Evolutionary conservation across 192 early-diverging fungal genomes (phyloP), one percentile per base, ranked within the genome.

Genomic region (Geranomyces michiganensis): DNA sequence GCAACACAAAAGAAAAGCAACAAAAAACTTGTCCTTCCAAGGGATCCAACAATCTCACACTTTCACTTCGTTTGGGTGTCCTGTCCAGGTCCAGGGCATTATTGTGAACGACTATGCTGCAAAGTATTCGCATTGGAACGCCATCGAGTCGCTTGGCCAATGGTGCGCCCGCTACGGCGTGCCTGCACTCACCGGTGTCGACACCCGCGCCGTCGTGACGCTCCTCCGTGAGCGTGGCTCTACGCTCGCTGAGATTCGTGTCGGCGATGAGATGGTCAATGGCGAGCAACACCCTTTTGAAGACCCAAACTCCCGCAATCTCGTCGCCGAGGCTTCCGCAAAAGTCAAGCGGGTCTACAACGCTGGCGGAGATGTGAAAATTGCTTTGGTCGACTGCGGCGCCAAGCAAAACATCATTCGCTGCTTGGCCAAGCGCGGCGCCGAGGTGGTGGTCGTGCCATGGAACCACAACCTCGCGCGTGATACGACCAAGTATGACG

Each of bases 341-440:
- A 95, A 90, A 75, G 75, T 80, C 51, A 87, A 90, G 55, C 88
- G 83, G 65, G 67, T 91, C 24, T 99, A 98, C 75, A 67, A 41
- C 36, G 5, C 5, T 7, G 36, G 36, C 36, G 36, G 36, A 41
- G 36, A 41, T 7, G 36, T 41, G 64, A 90, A 91, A 30, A 87
- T 99, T 62, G 68, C 98, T 31, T 91, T 91, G 19, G 87, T 99
- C 15, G 96, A 99, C 76, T 92, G 98, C 12, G 97, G 97, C 67
- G 94, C 98, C 92, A 99, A 99, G 82, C 93, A 88, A 83, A 99
- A 98, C 83, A 96, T 98, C 81, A 94, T 98, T 80, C 90, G 97
- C 67, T 99, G 97, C 86, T 96, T 99, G 70, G 87, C 94, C 47
- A 89, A 92, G 73, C 92, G 96, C 36, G 96, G 96, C 69, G 93